Base-by-base conservation (phyloP, 2,329 filamentous ascomycete species). In the Penicillium sp. region DNA sequence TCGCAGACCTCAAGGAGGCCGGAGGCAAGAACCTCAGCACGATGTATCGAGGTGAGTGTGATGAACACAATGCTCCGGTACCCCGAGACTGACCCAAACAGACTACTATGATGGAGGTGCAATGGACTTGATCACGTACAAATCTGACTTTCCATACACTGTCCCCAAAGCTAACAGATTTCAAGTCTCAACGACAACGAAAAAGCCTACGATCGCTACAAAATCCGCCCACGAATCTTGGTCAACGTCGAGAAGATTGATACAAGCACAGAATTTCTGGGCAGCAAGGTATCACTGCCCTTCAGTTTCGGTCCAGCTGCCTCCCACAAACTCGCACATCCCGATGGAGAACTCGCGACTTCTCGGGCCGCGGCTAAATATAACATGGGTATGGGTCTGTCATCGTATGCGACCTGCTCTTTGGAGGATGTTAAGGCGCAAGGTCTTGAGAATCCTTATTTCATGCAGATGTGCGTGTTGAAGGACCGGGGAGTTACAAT, bases 71-170 rank as follows among this genome's bases (percentile, higher is more conserved):
- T 8, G n/a, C 43, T 16, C 19, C 10, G 7, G 10, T n/a, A 45
- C 16, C 9, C 7, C 47, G 6, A 45, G 29, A 49, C 54, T 54
- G 27, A 54, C 10, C 16, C 53, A 31, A 10, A 26, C 58, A 78
- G 82, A 84, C 50, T 85, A 84, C 70, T 85, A 81, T 68, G 84
- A 85, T 65, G 82, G 81, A 58, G 83, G 83, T 6, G 81, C 82
- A 5, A 84, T 84, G 72, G 81, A 83, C 59, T 71, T 82, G 24
- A 71, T 80, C 52, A 84, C 81, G 73, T 77, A 64, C 27, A 65
- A 39, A n/a, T 13, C 27, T 29, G 5, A 33, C 11, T 33, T 13
- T 39, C 16, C 21, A 29, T 42, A 27, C 16, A 26, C 16, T 21
- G 8, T 9, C 11, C 16, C 5, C 31, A 33, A 42, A 39, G 5